Conservation (phyloP, 306 rosid species). For the Canavalia gladiata region DNA sequence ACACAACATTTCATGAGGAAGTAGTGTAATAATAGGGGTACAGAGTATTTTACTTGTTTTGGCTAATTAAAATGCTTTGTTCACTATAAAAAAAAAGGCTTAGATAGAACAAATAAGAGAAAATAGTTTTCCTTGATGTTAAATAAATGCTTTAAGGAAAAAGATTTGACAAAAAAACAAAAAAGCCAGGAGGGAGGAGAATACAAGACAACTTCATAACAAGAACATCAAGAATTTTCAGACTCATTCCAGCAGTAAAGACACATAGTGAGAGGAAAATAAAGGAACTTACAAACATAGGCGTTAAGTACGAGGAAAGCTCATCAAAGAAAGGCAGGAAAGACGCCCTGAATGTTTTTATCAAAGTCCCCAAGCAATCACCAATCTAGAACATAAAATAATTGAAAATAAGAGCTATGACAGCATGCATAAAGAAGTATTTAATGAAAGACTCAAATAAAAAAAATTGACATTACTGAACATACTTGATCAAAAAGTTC, state of each 20-base stretch:
- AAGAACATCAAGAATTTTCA: slow-evolving; percentile 1
- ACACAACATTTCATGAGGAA: slow-evolving; percentile 12
- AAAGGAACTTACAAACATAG: slow-evolving; percentile 89
- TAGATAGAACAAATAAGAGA: slow-evolving; percentile 8
- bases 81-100: background rate
- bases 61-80: slow-evolving; percentile 4
- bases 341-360: slow-evolving; percentile 85
- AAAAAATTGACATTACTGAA: slow-evolving; percentile 29
- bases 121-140: background rate
- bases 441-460: slow-evolving; percentile 25
- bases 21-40: slow-evolving; percentile 10
- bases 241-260: slow-evolving; percentile 12
- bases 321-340: slow-evolving; percentile 97
- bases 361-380: slow-evolving; percentile 94
- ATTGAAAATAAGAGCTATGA: slow-evolving; percentile 29
- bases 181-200: background rate
- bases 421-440: slow-evolving; percentile 25
- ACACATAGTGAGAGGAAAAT: background rate
- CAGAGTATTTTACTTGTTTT: background rate
- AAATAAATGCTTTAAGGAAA: background rate
- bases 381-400: slow-evolving; percentile 72
- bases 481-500: slow-evolving; percentile 95
- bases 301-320: slow-evolving; percentile 84
- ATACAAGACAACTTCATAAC: slow-evolving; percentile 13
- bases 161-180: slow-evolving; percentile 14